Conservation (phyloP, 495 filamentous ascomycete species). For the Oidiodendron maius region DNA sequence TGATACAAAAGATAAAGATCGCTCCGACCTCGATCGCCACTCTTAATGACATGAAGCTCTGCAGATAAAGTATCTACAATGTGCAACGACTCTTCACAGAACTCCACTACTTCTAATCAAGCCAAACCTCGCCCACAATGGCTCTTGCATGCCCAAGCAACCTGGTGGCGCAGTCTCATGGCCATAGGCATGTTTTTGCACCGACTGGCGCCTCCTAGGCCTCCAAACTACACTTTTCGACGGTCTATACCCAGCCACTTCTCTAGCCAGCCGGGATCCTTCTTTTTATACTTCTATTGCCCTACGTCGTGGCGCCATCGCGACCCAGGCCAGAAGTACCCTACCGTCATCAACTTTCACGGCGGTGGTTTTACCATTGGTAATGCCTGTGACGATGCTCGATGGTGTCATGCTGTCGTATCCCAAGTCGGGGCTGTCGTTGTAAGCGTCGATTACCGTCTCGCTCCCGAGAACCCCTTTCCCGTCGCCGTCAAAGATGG, state of each 20-base stretch:
- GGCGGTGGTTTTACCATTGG: slow-evolving; percentile 78
- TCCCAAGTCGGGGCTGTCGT: slow-evolving; percentile 41
- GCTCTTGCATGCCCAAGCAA: too few species aligned
- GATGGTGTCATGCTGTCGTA: slow-evolving; percentile 53
- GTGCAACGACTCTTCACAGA: too few species aligned
- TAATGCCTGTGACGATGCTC: slow-evolving; percentile 60
- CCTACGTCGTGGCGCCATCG: slow-evolving; percentile 50
- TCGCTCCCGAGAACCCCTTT: slow-evolving; percentile 73
- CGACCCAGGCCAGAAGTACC: slow-evolving; percentile 35
- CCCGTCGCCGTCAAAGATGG: slow-evolving; percentile 72
- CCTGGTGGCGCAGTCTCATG: slow-evolving; percentile 72
- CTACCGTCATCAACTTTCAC: slow-evolving; percentile 69
- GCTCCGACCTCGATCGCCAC: too few species aligned
- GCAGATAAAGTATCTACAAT: too few species aligned
- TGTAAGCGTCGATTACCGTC: slow-evolving; percentile 67
- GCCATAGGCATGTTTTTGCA: slow-evolving; percentile 74
- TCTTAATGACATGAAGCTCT: too few species aligned
- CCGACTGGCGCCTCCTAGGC: slow-evolving; percentile 57
- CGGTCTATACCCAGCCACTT: slow-evolving; percentile 56
- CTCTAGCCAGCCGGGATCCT: slow-evolving; percentile 43
- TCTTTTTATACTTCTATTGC: slow-evolving; percentile 74
- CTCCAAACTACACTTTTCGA: slow-evolving; percentile 61
- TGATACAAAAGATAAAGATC: too few species aligned
- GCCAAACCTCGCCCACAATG: too few species aligned
- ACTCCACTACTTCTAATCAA: too few species aligned